Evolutionary conservation across 768 basidiomycete species (phyloP).

Genomic region (Boletellus emodensis): DNA sequence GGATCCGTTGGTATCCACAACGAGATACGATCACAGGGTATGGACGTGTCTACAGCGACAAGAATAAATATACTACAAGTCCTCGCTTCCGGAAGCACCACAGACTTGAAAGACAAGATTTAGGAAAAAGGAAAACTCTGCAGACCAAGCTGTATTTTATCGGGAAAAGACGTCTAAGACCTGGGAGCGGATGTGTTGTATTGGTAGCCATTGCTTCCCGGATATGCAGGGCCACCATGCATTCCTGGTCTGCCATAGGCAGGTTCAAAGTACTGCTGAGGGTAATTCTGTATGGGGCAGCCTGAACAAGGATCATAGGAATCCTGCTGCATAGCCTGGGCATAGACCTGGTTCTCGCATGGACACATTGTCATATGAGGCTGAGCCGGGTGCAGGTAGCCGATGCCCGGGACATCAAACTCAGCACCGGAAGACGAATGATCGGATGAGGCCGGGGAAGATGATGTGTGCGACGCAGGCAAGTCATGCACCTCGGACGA

Average conservation of each 20-base stretch:
- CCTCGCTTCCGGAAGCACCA: slow-evolving; percentile 14
- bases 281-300: slow-evolving; percentile 10
- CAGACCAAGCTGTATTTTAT: slow-evolving; percentile 1
- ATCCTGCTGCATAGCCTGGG: slow-evolving; percentile 8
- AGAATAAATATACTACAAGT: slow-evolving; percentile 8
- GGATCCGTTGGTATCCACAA: slow-evolving; percentile 13
- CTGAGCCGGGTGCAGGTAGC: slow-evolving; percentile 2
- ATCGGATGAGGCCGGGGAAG: slow-evolving; percentile 23
- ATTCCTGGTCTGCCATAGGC: slow-evolving; percentile 5
- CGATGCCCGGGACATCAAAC: not conserved
- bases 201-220: slow-evolving; percentile 12
- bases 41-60: not conserved
- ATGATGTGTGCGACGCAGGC: slow-evolving; percentile 16
- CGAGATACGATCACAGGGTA: slow-evolving; percentile 1
- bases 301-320: slow-evolving; percentile 12
- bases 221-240: slow-evolving; percentile 13
- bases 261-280: slow-evolving; percentile 7
- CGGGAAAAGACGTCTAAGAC: slow-evolving; percentile 4
- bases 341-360: slow-evolving; percentile 4
- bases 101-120: slow-evolving; percentile 5
- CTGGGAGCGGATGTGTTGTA: slow-evolving; percentile 5
- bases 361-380: slow-evolving; percentile 1
- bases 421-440: slow-evolving; percentile 19
- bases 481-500: slow-evolving; percentile 20
- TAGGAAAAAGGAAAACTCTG: not conserved